Base-by-base conservation (phyloP, 192 early-diverging fungal genomes). In the Backusella circina region DNA sequence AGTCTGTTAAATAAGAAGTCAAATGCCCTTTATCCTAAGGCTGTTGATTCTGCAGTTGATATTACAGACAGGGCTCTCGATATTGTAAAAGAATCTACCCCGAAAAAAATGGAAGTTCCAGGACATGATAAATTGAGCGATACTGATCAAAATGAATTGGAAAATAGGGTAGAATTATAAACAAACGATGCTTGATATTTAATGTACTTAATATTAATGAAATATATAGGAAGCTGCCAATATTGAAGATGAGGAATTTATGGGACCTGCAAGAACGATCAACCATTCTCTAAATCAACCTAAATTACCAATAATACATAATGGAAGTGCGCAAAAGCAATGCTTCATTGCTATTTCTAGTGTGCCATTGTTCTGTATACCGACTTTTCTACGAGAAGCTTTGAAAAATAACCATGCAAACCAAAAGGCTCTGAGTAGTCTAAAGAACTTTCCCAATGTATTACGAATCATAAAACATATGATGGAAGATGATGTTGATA, bases 71-170 rank as follows among this genome's bases (percentile, higher is more conserved):
- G 32, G 65, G 65, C 33, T 7, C 65, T 67, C 16, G 65, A 36
- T 67, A 67, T 67, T 67, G 16, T 67, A 67, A 67, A 67, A 67
- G 65, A 67, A 36, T 67, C 32, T 67, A 67, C 65, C 65, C n/a
- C 36, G 32, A n/a, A 36, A 67, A 36, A 67, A 67, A 67, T 36
- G 65, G 65, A 67, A 8, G 65, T 13, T 66, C 65, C 65, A 66
- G 65, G 31, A 66, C 65, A 66, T 66, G 16, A 32, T 66, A 66
- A 8, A 16, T 36, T 33, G 65, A 33, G 32, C 5, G 65, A 66
- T 66, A 33, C 65, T 66, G 15, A 13, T 67, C 32, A 67, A 36
- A 67, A 37, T 67, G 65, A 67, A 67, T 67, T 36, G 7, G 7
- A 36, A 23, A 67, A 67, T 67, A 67, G 32, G 65, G 65, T 37